Base-by-base conservation (phyloP, 1,284 basidiomycete genomes). In the Malassezia arunalokei region DNA sequence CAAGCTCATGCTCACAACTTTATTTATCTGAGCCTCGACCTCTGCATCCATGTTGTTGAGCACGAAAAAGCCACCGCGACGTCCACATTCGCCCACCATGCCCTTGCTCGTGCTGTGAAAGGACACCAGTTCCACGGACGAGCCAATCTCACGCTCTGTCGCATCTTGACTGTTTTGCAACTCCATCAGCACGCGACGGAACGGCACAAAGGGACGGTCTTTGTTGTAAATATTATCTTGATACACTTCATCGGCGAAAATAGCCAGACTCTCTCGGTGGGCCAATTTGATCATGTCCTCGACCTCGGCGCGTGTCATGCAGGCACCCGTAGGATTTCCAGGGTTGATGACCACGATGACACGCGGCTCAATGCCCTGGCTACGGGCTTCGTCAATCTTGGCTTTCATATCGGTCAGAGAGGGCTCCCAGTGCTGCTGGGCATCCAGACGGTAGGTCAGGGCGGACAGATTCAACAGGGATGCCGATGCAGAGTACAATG, bases 401-500 rank as follows among this genome's bases (percentile, higher is more conserved):
- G 78, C 75, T 53, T 82, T 78, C 65, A 98, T 82, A 43, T 82
- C 80, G 9, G 77, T 68, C 32, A 84, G 78, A 49, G 84, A 84
- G n/a, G 90, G 86, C 14, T 83, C 82, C 92, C 94, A 98, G 40
- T 78, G 84, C 5, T 81, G 77, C 0, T 79, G 69, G 71, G 94
- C 89, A 59, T 90, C 82, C 33, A 98, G 83, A 74, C 86, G 82
- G 76, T 98, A 98, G 0, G 87, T 85, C 38, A 96, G 77, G 0
- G 87, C 77, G n/a, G 81, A 77, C 20, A 90, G 90, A 43, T 79
- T 78, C 74, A 82, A 83, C 66, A 90, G 83, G 0, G 91, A 86
- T 45, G 98, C 83, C 0, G 90, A 84, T 20, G 92, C 92, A 40
- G 90, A 94, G 76, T 96, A 95, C 14, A 98, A 80, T 0, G 92